Evolutionary conservation across 495 filamentous ascomycete species (phyloP), one percentile per base, ranked within the genome.

Genomic region (Lophium mytilinum): DNA sequence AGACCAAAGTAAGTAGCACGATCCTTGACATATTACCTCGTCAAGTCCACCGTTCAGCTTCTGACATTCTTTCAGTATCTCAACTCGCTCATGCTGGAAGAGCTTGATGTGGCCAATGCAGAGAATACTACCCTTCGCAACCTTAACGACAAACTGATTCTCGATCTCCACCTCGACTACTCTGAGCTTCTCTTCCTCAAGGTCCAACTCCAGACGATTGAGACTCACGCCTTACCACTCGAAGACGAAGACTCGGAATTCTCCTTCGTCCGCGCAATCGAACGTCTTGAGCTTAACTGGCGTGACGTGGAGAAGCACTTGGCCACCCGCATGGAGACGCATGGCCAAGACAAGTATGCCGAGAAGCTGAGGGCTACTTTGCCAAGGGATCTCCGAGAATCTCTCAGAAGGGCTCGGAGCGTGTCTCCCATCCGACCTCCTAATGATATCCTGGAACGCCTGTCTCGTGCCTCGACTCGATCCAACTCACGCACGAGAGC

Each of bases 111-210:
- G 2, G 15, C 39, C 3, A 42, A 56, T 10, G 19, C 49, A 4
- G 54, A 60, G 37, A 30, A 37, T 37, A n/a, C 18, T n/a, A 17
- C 33, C 6, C 36, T 52, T 5, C 49, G 49, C 21, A 52, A 52
- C 34, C 14, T 17, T 30, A 52, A 52, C 33, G 36, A 52, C 15
- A 52, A 52, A 10, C 46, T 68, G 41, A 39, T 40, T 4, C 15
- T 50, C 3, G 64, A 67, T 46, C 51, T 68, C n/a, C 52, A 52
- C 3, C 59, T 61, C 53, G 65, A 67, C 41, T 57, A 64, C 33
- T 52, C 53, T 17, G 68, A 70, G 50, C 57, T 70, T 21, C 52
- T 68, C 10, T 69, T 62, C 34, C 41, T 70, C 36, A 62, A 65
- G 56, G 21, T 70, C 21, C 55, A 68, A 58, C 37, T 70, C 24